Evolutionary conservation across 2,329 filamentous ascomycete species (phyloP).

Genomic region (Dactylellina cionopaga): DNA sequence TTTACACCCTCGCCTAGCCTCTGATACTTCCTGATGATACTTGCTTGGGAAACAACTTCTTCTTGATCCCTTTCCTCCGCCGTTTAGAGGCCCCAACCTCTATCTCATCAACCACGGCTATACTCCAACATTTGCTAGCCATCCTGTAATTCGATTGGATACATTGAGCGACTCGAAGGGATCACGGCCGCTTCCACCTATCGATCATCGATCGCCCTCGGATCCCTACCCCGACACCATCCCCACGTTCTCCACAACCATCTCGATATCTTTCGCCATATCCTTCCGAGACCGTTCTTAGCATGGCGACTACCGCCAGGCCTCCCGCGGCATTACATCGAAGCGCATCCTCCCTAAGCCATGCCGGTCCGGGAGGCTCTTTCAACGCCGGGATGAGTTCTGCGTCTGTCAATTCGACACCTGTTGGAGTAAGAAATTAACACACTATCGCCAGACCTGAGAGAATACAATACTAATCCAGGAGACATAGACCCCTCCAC

Average conservation of each 20-base stretch:
- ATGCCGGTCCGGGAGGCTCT: conserved; percentile 48
- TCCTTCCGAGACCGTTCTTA: neutral
- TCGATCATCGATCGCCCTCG: conserved; percentile 15
- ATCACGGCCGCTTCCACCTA: neutral
- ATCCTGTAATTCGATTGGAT: conserved; percentile 36
- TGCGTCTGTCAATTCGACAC: conserved; percentile 50
- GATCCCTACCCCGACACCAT: conserved; percentile 6
- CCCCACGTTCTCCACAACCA: neutral
- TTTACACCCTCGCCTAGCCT: neutral
- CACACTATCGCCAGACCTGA: neutral
- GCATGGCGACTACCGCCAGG: conserved; percentile 45
- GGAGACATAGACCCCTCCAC: conserved; percentile 37
- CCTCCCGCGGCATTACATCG: conserved; percentile 41
- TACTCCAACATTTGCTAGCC: conserved; percentile 23
- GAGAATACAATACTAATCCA: neutral
- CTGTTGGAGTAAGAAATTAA: conserved; percentile 28
- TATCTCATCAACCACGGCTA: neutral
- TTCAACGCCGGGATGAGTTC: conserved; percentile 52
- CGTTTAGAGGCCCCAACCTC: conserved; percentile 12
- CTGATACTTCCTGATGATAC: neutral
- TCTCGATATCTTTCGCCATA: conserved; percentile 9
- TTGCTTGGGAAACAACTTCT: neutral
- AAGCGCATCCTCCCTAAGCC: conserved; percentile 46
- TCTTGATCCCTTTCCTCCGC: conserved; percentile 8
- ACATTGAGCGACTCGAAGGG: conserved; percentile 15